Evolutionary conservation across 108 stramenopile genomes (phyloP), one percentile per base, ranked within the genome.

Genomic region (Discostella stelligeroides): DNA sequence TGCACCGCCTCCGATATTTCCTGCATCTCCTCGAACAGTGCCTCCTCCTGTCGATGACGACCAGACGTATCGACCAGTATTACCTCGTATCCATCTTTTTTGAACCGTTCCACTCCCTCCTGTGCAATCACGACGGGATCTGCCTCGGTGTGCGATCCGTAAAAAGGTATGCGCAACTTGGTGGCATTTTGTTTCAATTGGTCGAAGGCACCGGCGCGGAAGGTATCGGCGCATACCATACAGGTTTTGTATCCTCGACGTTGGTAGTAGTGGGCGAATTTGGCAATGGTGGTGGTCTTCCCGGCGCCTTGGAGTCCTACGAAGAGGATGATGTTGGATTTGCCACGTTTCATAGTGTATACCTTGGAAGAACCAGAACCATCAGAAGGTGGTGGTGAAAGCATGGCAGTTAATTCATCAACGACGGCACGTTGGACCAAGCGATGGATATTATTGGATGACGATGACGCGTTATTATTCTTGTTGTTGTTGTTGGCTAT

Each of bases 211-310:
- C 98, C 98, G 1, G 98, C 98, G 7, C 98, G 92, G 73, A 98
- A 98, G 57, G 97, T 97, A 81, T 99, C 98, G 38, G 95, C 95
- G 80, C 98, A 99, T 3, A 99, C 97, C 98, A 99, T 98, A 58
- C 77, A 79, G 29, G 88, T 88, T 80, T 92, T 94, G 86, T 83
- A 96, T 11, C 92, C 92, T 23, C 86, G 83, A 3, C 89, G 76
- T 59, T 89, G 87, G 72, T 97, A 97, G 73, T 98, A 96, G 81
- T 98, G 90, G 27, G 98, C 98, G 63, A 85, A 97, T 63, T 99
- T 99, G 57, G 97, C 98, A 63, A 99, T 97, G 43, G 98, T 88
- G 0, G 98, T 99, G 21, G 98, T 99, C 75, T 99, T 99, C 12
- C 98, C 98, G 13, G 97, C 91, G 6, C 98, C 98, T 76, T 99